Percentiles rank a stretch among this genome's conserved stretches.
These are phyloP conservation scores for Ligustrum vulgare DNA, from an alignment of 257 asterid species.

Conservation along the genomic window DNA sequence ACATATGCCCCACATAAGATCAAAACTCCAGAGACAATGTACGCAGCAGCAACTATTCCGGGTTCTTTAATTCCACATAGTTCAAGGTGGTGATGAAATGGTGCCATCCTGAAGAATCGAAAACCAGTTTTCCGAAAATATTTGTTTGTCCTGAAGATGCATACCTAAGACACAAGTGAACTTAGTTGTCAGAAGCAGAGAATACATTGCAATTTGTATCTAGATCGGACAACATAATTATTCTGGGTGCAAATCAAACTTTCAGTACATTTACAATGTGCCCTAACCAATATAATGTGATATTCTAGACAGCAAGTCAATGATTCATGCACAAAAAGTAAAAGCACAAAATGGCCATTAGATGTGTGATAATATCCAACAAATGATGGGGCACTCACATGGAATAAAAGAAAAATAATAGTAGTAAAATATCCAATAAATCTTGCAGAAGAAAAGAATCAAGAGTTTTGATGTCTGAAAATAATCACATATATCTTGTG, in stretches of 20 bases:
- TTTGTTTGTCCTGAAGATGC: conserved; percentile 48
- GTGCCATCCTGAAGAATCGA: conserved; percentile 47
- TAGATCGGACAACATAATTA: background rate
- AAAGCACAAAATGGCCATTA: background rate
- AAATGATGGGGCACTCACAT: background rate
- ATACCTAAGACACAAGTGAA: conserved; percentile 40
- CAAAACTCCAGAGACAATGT: conserved; percentile 50
- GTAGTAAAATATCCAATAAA: background rate
- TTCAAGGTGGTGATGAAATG: conserved; percentile 69
- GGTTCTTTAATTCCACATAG: conserved; percentile 69
- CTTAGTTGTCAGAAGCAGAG: conserved; percentile 12
- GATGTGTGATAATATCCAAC: background rate
- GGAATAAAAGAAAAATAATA: background rate
- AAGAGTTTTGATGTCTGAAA: background rate
- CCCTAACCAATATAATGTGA: background rate
- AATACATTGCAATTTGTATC: background rate
- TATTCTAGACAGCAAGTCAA: background rate
- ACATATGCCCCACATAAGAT: conserved; percentile 63
- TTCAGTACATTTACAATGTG: background rate
- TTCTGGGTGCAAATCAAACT: background rate
- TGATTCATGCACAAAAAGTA: background rate
- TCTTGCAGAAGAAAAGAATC: conserved; percentile 5
- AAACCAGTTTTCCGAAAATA: conserved; percentile 40
- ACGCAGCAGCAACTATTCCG: conserved; percentile 62
- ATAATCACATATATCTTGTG: background rate